A percentile compares a stretch with the other conserved stretches of the same genome.
Conservation (phyloP, 805 yeast genomes). For the Myxozyma neglecta region DNA sequence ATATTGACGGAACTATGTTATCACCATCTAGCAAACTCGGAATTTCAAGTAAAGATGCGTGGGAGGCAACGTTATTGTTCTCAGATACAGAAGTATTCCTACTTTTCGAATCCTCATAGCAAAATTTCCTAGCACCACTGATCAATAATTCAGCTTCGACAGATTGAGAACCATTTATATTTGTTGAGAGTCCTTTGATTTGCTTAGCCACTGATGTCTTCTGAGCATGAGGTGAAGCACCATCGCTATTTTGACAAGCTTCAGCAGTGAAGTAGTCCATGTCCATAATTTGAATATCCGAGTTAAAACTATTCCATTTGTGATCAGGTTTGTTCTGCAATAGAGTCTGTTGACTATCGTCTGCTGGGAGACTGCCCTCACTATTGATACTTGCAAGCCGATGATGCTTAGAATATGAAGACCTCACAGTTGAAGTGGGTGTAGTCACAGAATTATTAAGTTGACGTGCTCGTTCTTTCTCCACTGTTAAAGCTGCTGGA, state of each 20-base stretch:
- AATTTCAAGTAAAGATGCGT: background rate
- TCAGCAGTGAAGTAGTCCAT: constrained; percentile 5
- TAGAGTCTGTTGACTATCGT: background rate
- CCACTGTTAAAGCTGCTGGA: background rate
- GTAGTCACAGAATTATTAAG: background rate
- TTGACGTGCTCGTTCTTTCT: background rate
- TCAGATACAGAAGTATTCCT: background rate
- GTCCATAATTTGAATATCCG: constrained; percentile 5
- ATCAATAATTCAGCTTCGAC: too few relatives aligned
- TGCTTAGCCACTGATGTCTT: background rate
- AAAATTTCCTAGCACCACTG: background rate
- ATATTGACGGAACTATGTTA: background rate
- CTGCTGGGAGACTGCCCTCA: background rate
- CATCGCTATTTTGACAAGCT: background rate
- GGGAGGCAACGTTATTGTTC: too few relatives aligned
- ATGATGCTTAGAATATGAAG: background rate
- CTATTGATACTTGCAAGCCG: background rate
- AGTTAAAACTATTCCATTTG: background rate
- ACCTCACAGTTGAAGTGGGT: background rate
- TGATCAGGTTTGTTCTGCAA: background rate
- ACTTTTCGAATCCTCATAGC: background rate
- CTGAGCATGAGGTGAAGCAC: background rate
- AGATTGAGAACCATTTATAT: too few relatives aligned
- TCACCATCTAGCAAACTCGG: background rate
- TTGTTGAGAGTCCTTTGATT: background rate